phyloP scores from a whole-genome alignment of 495 filamentous ascomycete species.

The Penicillium samsonianum region DNA sequence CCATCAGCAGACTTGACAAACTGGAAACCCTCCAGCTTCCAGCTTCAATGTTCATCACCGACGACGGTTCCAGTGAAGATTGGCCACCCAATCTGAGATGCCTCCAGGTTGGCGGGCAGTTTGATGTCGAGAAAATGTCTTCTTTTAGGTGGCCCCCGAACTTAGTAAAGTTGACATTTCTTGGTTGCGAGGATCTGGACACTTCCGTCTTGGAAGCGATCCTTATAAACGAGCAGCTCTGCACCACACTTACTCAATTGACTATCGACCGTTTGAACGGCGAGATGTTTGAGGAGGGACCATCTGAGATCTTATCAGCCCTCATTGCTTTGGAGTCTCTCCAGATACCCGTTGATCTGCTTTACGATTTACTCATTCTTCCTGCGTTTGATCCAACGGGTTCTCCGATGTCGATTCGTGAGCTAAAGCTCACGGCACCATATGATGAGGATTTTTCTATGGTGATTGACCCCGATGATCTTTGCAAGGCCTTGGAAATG shows the following conservation, averaged over 20 bases:
- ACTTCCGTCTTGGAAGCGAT: conserved; percentile 1
- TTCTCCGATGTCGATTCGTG: conserved; percentile 3
- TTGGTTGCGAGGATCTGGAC: conserved; percentile 31
- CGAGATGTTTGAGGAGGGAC: not conserved
- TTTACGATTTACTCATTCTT: not conserved
- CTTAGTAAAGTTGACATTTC: conserved; percentile 29
- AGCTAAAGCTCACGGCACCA: conserved; percentile 3
- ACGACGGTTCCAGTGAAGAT: conserved; percentile 1
- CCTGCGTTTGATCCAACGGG: not conserved
- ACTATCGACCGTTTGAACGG: not conserved
- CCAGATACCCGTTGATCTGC: conserved; percentile 10
- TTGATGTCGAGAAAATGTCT: conserved; percentile 22
- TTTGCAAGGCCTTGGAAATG: not conserved
- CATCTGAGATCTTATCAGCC: not conserved
- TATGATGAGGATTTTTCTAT: not conserved
- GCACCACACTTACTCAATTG: not conserved
- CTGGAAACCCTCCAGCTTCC: conserved; percentile 59
- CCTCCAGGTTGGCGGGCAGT: conserved; percentile 34
- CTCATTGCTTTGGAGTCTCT: conserved; percentile 4
- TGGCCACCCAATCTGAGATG: conserved; percentile 33
- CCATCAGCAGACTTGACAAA: conserved; percentile 49
- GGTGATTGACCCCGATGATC: not conserved
- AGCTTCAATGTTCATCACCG: conserved; percentile 42
- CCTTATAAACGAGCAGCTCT: conserved; percentile 13
- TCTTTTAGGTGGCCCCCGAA: conserved; percentile 34